Evolutionary conservation across 768 basidiomycete genomes (phyloP).

Genomic region (Suillus luteus): DNA sequence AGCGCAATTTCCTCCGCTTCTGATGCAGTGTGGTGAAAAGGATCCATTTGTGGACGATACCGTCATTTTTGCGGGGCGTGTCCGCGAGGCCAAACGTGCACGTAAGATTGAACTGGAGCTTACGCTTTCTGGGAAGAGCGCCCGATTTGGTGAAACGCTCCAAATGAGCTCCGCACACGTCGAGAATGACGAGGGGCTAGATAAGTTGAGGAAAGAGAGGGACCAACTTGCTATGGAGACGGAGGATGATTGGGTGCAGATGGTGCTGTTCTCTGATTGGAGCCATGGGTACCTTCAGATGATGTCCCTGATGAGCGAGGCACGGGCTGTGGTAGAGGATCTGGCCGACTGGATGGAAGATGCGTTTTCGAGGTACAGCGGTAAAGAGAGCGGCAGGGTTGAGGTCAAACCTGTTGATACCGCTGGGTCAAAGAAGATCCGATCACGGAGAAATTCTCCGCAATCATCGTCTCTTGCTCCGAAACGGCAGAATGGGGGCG

Average conservation of each 20-base stretch:
- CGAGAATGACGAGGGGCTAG: conserved; percentile 32
- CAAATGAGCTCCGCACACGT: conserved; percentile 56
- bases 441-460: conserved; percentile 24
- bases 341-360: conserved; percentile 91
- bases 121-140: conserved; percentile 59
- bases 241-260: conserved; percentile 94
- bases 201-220: conserved; percentile 56
- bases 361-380: conserved; percentile 52
- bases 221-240: conserved; percentile 64
- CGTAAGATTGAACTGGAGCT: conserved; percentile 75
- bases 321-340: conserved; percentile 74
- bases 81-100: conserved; percentile 92
- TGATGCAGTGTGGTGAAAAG: conserved; percentile 95
- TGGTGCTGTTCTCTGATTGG: conserved; percentile 94
- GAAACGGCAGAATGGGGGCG: conserved; percentile 19
- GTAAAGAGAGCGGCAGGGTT: conserved; percentile 30
- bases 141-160: conserved; percentile 60
- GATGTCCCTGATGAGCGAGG: conserved; percentile 83
- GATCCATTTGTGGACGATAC: conserved; percentile 97
- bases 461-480: conserved; percentile 23
- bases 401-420: conserved; percentile 21
- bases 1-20: conserved; percentile 90
- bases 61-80: conserved; percentile 91
- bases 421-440: conserved; percentile 28
- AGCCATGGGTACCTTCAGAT: conserved; percentile 98